Percentiles rank a stretch among this genome's conserved stretches.
Evolutionary conservation across 176 grass and related monocot genomes (phyloP).

Genomic region (Canna indica): DNA sequence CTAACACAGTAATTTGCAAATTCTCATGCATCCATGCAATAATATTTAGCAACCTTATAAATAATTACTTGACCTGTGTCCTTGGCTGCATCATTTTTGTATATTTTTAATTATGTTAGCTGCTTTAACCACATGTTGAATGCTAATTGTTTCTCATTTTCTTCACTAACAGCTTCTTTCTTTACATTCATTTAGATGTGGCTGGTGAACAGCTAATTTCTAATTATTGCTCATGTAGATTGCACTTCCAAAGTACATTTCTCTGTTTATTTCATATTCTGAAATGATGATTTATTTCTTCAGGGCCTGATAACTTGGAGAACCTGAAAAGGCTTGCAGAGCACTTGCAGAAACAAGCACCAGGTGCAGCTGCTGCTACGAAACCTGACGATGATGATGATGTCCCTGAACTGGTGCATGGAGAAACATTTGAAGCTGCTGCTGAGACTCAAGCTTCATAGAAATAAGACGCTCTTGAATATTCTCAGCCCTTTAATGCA

Average conservation of each 20-base stretch:
- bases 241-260: neutral
- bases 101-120: too few relatives aligned
- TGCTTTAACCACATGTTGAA: neutral
- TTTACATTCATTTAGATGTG: neutral
- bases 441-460: constrained; percentile 51
- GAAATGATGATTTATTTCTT: neutral
- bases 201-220: neutral
- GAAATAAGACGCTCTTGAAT: neutral
- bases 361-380: constrained; percentile 13
- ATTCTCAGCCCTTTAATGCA: neutral
- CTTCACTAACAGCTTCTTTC: neutral
- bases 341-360: constrained; percentile 78
- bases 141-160: neutral
- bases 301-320: constrained; percentile 89
- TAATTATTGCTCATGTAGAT: neutral
- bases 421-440: constrained; percentile 73
- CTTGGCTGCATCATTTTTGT: neutral
- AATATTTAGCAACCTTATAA: too few relatives aligned
- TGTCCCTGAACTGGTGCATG: constrained; percentile 78
- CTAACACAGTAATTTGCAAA: neutral
- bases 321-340: constrained; percentile 80
- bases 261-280: neutral
- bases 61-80: neutral
- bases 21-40: too few relatives aligned
- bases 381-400: constrained; percentile 78